Conservation (phyloP, 2,329 filamentous ascomycete species). For the Ascochyta clinopodiicola region DNA sequence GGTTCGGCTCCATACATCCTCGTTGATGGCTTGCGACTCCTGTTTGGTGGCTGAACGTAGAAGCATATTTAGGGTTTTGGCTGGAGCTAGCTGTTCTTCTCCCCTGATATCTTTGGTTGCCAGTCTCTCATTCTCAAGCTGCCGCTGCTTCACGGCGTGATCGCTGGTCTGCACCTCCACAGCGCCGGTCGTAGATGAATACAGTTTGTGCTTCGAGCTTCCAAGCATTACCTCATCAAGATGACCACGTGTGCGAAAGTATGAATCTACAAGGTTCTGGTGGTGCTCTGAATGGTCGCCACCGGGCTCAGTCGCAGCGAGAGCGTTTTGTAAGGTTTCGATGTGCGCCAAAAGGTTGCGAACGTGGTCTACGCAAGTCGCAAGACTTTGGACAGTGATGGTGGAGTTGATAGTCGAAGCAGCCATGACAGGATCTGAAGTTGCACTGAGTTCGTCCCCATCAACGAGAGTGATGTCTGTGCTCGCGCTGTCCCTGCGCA, state of each 20-base stretch:
- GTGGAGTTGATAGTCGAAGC: slow-evolving; percentile 26
- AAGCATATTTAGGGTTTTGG: not conserved
- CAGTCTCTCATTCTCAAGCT: not conserved
- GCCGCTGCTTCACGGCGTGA: not conserved
- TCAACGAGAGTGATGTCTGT: slow-evolving; percentile 24
- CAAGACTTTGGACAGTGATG: slow-evolving; percentile 27
- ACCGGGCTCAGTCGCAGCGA: slow-evolving; percentile 50
- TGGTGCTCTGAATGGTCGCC: slow-evolving; percentile 40
- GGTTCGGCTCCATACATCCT: not conserved
- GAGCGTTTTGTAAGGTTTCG: slow-evolving; percentile 31
- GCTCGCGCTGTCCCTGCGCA: slow-evolving; percentile 30
- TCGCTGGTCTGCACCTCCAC: too few relatives aligned
- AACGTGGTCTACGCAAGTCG: slow-evolving; percentile 35
- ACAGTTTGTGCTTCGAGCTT: not conserved
- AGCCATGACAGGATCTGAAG: slow-evolving; percentile 4
- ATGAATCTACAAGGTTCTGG: slow-evolving; percentile 36
- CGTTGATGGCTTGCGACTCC: not conserved
- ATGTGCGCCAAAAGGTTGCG: slow-evolving; percentile 30
- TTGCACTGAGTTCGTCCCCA: slow-evolving; percentile 2
- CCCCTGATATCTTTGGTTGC: not conserved
- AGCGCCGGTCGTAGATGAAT: not conserved
- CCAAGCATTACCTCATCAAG: slow-evolving; percentile 25
- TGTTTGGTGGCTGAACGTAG: not conserved
- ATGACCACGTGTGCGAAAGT: slow-evolving; percentile 25
- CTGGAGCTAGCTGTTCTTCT: not conserved